phyloP scores from a whole-genome alignment of 2,329 filamentous ascomycete species.

The Colletotrichum limetticola region DNA sequence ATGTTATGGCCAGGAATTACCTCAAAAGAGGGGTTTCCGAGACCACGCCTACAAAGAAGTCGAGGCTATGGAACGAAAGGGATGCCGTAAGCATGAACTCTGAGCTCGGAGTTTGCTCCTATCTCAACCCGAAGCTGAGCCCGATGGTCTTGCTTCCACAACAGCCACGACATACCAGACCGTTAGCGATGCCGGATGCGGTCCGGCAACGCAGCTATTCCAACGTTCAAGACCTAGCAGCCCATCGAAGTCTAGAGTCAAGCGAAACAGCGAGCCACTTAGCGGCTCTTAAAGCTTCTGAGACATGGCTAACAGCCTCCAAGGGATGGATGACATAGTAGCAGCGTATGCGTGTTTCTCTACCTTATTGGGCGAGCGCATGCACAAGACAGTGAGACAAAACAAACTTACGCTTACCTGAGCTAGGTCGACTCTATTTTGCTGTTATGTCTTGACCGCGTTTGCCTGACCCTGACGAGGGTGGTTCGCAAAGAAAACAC shows the following conservation, averaged over 20 bases:
- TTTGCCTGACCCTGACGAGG: not conserved
- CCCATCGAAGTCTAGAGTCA: not conserved
- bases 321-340: not conserved
- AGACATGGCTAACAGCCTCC: slow-evolving; percentile 1
- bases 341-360: not conserved
- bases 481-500: not conserved
- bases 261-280: not conserved
- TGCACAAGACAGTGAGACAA: not conserved
- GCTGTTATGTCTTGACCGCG: not conserved
- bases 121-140: not conserved
- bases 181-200: not conserved
- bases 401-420: not conserved
- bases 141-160: not conserved
- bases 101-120: not conserved
- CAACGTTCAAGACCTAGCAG: not conserved
- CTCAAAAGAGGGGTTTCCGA: not conserved
- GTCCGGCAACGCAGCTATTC: not conserved
- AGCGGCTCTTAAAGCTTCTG: not conserved
- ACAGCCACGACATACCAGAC: slow-evolving; percentile 2
- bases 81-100: not conserved
- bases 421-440: not conserved
- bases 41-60: not conserved
- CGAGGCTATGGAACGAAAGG: slow-evolving; percentile 1
- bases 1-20: not conserved
- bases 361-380: not conserved